phyloP scores from a whole-genome alignment of 1,284 basidiomycete species.

The Heterobasidion parviporum region DNA sequence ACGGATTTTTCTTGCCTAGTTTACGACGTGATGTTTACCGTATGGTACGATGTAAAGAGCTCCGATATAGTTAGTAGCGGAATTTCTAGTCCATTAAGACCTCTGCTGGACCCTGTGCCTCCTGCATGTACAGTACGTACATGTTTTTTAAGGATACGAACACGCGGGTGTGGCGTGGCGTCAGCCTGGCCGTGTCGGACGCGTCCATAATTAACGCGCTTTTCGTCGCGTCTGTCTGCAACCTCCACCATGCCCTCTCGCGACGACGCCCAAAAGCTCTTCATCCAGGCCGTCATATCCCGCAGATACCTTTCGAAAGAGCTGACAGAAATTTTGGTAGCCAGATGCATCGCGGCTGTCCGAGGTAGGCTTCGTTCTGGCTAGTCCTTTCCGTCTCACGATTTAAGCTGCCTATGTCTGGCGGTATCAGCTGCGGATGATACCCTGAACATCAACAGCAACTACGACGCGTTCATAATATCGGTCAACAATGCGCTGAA shows the following conservation, averaged over 20 bases:
- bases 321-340: constrained; percentile 58
- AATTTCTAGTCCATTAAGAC: not conserved
- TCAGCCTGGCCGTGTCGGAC: not conserved
- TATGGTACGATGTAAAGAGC: not conserved
- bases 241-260: constrained; percentile 32
- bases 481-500: constrained; percentile 56
- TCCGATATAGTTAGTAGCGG: not conserved
- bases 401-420: not conserved
- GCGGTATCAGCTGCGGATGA: constrained; percentile 38
- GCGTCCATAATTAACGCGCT: constrained; percentile 12
- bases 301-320: constrained; percentile 54
- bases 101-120: too few relatives aligned
- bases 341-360: constrained; percentile 56
- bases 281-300: constrained; percentile 69
- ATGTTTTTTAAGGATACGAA: too few relatives aligned
- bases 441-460: constrained; percentile 35
- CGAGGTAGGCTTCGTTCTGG: constrained; percentile 30
- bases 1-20: not conserved
- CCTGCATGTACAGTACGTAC: too few relatives aligned
- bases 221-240: constrained; percentile 11
- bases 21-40: not conserved
- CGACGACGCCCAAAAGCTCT: constrained; percentile 63
- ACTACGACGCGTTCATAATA: constrained; percentile 54
- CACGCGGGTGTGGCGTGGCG: not conserved
- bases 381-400: not conserved